These are phyloP conservation scores for Kodamaea leandrae DNA, from an alignment of 805 yeast genomes.

Conservation along the genomic window DNA sequence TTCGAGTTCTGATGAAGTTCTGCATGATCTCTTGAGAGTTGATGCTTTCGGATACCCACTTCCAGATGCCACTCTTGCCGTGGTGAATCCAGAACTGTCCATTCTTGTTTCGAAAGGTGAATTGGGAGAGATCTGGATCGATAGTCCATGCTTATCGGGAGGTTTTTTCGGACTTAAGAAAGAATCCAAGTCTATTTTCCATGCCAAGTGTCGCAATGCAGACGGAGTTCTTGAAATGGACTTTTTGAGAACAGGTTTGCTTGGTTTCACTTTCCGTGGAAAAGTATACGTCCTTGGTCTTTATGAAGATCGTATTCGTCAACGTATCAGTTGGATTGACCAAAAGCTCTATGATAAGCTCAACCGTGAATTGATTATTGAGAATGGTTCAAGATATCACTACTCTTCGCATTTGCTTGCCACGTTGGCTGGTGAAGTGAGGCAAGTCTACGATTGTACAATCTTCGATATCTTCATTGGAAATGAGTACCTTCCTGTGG, in stretches of 20 bases:
- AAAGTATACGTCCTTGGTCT: slow-evolving; percentile 85
- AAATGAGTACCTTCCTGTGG: slow-evolving; percentile 79
- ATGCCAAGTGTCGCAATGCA: slow-evolving; percentile 74
- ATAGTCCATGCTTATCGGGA: slow-evolving; percentile 85
- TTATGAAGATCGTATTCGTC: slow-evolving; percentile 88
- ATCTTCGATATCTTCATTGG: slow-evolving; percentile 82
- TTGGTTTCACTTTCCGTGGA: slow-evolving; percentile 87
- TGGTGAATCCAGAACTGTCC: slow-evolving; percentile 91
- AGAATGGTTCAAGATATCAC: slow-evolving; percentile 56
- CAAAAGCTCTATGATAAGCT: slow-evolving; percentile 36
- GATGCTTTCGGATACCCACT: slow-evolving; percentile 94
- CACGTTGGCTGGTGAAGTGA: slow-evolving; percentile 76
- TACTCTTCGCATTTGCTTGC: slow-evolving; percentile 85
- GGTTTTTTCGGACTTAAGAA: slow-evolving; percentile 76
- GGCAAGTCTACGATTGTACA: slow-evolving; percentile 83
- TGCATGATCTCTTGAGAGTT: slow-evolving; percentile 52
- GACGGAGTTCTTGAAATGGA: slow-evolving; percentile 70
- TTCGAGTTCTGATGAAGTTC: slow-evolving; percentile 43
- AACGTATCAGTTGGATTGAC: slow-evolving; percentile 66
- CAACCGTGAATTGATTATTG: slow-evolving; percentile 32
- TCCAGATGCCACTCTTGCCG: slow-evolving; percentile 90
- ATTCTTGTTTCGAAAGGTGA: slow-evolving; percentile 69
- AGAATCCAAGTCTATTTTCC: slow-evolving; percentile 71
- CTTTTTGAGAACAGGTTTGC: slow-evolving; percentile 83
- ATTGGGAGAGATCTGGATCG: slow-evolving; percentile 98